Evolutionary conservation across 2,329 filamentous ascomycete genomes (phyloP).

Genomic region (Paecilomyces dactylethromorphus): DNA sequence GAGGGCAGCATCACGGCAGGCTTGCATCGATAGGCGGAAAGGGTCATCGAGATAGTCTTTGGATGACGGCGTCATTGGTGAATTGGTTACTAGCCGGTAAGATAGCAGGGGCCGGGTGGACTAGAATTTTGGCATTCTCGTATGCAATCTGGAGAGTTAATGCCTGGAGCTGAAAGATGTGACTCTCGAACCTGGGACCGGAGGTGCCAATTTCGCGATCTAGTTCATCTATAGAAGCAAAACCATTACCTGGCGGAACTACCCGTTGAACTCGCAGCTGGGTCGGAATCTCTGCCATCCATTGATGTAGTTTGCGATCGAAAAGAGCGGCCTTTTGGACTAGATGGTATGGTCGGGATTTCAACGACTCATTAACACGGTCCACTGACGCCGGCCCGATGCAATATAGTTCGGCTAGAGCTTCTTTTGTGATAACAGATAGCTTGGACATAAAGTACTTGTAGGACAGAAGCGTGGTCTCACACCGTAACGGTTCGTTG

Average conservation of each 20-base stretch:
- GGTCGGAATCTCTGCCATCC: neutral
- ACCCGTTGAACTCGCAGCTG: neutral
- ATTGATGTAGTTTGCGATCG: neutral
- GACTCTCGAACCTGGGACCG: conserved; percentile 14
- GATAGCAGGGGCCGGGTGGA: conserved; percentile 19
- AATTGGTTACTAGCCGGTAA: conserved; percentile 7
- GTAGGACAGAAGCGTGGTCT: neutral
- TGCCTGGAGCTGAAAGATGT: conserved; percentile 25
- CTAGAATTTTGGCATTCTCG: conserved; percentile 26
- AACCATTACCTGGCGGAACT: neutral
- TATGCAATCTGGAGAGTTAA: conserved; percentile 26
- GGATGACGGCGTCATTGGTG: neutral
- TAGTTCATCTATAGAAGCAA: neutral
- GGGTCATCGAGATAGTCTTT: neutral
- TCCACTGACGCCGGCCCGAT: neutral
- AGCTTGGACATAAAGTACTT: neutral
- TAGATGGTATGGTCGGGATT: neutral
- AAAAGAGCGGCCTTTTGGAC: neutral
- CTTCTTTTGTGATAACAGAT: neutral
- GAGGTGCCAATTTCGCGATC: conserved; percentile 14
- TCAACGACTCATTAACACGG: too few species aligned
- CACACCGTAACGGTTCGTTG: too few species aligned
- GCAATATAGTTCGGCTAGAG: neutral
- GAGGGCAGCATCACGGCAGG: neutral
- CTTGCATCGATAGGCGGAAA: neutral